Conservation (phyloP, 75 land plant species). For the Pinus albicaulis region DNA sequence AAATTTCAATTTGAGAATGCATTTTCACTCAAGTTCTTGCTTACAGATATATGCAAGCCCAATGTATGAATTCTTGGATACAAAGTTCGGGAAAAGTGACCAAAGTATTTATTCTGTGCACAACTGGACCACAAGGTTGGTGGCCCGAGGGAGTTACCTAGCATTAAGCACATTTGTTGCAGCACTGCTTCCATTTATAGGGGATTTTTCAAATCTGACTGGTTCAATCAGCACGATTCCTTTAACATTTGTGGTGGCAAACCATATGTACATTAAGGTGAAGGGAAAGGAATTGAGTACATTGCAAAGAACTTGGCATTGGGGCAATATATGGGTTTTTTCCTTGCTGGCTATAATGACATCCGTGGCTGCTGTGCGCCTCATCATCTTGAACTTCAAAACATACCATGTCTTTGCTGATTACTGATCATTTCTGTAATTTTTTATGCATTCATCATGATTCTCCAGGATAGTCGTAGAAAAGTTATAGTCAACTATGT, state of each 20-base stretch:
- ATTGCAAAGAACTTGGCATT: slow-evolving; percentile 62
- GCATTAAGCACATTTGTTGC: slow-evolving; percentile 58
- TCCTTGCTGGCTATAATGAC: slow-evolving; percentile 40
- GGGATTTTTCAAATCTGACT: slow-evolving; percentile 77
- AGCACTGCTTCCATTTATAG: slow-evolving; percentile 75
- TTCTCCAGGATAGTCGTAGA: too few relatives aligned
- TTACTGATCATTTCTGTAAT: slow-evolving; percentile 14
- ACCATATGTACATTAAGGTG: slow-evolving; percentile 80
- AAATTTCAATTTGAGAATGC: too few relatives aligned
- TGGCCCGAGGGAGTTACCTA: slow-evolving; percentile 63
- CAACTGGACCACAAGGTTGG: slow-evolving; percentile 40
- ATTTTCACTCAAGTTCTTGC: not conserved
- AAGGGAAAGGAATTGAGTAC: slow-evolving; percentile 36
- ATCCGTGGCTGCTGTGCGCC: slow-evolving; percentile 56
- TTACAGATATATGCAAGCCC: slow-evolving; percentile 85
- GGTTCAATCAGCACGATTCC: slow-evolving; percentile 79
- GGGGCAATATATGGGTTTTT: slow-evolving; percentile 62
- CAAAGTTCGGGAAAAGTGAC: slow-evolving; percentile 40
- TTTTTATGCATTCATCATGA: too few relatives aligned
- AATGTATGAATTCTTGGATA: slow-evolving; percentile 83
- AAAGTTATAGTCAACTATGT: too few relatives aligned
- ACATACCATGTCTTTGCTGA: slow-evolving; percentile 70
- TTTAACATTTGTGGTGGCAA: slow-evolving; percentile 69
- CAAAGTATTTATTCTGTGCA: slow-evolving; percentile 31
- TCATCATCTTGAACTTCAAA: slow-evolving; percentile 57